Evolutionary conservation across 1,139 yeast genomes (phyloP).

Genomic region (Suhomyces guaymorum): DNA sequence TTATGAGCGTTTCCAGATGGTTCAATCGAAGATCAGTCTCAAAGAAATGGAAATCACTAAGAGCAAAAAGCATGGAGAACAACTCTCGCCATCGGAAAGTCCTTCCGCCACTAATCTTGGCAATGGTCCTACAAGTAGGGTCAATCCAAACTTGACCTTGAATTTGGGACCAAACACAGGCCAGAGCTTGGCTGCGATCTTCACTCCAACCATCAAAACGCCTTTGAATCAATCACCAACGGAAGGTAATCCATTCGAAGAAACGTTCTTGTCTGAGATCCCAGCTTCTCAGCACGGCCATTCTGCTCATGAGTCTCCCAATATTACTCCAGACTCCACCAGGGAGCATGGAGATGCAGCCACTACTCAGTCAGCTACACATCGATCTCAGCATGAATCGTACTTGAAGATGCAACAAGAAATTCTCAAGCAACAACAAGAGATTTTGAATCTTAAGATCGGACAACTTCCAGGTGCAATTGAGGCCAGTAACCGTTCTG

Average conservation of each 20-base stretch:
- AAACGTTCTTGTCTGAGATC: conserved; percentile 25
- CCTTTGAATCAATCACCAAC: conserved; percentile 25
- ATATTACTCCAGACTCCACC: conserved; percentile 8
- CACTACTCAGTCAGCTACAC: conserved; percentile 1
- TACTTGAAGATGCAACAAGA: conserved; percentile 43
- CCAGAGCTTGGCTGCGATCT: conserved; percentile 30
- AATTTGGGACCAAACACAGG: conserved; percentile 9
- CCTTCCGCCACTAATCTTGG: not conserved
- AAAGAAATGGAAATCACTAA: conserved; percentile 19
- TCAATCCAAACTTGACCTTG: conserved; percentile 10
- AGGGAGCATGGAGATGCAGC: conserved; percentile 2
- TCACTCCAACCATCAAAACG: conserved; percentile 41
- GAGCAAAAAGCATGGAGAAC: not conserved
- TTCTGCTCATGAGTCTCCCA: conserved; percentile 4
- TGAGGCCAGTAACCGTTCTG: too few species aligned
- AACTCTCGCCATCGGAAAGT: not conserved
- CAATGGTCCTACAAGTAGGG: not conserved
- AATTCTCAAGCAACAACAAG: conserved; percentile 41
- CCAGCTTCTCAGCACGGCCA: conserved; percentile 7
- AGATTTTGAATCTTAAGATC: conserved; percentile 30
- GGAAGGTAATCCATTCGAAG: conserved; percentile 44
- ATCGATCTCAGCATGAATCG: conserved; percentile 32
- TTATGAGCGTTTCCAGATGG: conserved; percentile 35
- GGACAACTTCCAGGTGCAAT: conserved; percentile 12
- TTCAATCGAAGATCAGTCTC: conserved; percentile 29